These are phyloP conservation scores for Arachnomyces sp. DNA, from an alignment of 2,329 filamentous ascomycete genomes.

Conservation along the genomic window DNA sequence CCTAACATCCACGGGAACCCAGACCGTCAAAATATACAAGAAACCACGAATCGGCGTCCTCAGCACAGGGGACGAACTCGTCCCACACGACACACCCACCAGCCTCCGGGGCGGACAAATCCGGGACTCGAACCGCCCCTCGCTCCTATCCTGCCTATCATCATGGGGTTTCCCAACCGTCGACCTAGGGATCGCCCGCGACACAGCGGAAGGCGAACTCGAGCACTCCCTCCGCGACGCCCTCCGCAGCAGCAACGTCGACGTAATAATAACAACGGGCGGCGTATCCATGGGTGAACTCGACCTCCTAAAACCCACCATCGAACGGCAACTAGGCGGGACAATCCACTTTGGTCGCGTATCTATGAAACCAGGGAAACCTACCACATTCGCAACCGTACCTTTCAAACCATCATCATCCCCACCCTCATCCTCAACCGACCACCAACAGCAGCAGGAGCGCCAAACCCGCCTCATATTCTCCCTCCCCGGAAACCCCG, in stretches of 20 bases:
- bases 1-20: conserved; percentile 72
- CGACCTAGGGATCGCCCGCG: conserved; percentile 71
- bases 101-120: conserved; percentile 71
- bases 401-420: conserved; percentile 48
- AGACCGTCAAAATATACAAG: conserved; percentile 61
- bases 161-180: conserved; percentile 70
- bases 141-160: conserved; percentile 66
- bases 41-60: conserved; percentile 76
- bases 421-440: conserved; percentile 5
- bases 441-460: conserved; percentile 44
- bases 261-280: conserved; percentile 83
- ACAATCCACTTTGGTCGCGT: conserved; percentile 95
- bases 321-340: conserved; percentile 80
- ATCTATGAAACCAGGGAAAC: conserved; percentile 96
- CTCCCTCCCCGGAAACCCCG: conserved; percentile 86
- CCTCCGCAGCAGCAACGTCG: conserved; percentile 52
- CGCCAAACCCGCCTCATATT: conserved; percentile 67
- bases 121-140: conserved; percentile 84
- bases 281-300: conserved; percentile 98
- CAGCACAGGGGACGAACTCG: conserved; percentile 91
- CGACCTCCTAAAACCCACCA: conserved; percentile 90
- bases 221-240: conserved; percentile 70
- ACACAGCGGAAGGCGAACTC: conserved; percentile 54
- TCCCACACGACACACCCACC: conserved; percentile 59
- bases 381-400: conserved; percentile 90